Evolutionary conservation across 352 stramenopile species (phyloP).

Genomic region (Elongisporangium undulatum): DNA sequence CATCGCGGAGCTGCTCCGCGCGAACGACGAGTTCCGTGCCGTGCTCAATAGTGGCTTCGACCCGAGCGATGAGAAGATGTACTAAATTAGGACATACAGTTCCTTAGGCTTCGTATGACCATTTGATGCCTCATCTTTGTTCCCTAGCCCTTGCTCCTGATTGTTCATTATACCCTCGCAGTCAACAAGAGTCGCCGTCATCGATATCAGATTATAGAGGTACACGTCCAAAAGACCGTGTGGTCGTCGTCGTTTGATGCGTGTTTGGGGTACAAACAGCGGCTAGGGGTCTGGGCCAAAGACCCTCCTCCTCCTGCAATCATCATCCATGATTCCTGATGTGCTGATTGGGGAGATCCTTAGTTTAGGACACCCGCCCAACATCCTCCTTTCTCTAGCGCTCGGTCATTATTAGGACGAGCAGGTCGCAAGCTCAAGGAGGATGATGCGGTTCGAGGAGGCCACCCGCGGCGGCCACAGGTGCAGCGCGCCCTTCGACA

Average conservation of each 20-base stretch:
- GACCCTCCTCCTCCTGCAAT: not conserved
- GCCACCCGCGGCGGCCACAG: no score
- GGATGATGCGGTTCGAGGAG: not conserved
- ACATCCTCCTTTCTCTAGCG: not conserved
- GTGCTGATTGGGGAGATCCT: not conserved
- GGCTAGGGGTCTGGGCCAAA: not conserved
- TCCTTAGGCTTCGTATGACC: not conserved
- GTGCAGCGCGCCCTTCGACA: not conserved
- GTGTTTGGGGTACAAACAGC: not conserved
- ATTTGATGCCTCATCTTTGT: not conserved
- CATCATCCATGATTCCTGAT: not conserved
- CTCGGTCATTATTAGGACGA: not conserved
- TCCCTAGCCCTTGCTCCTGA: not conserved
- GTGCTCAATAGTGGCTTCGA: slow-evolving; percentile 88
- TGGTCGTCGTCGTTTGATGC: not conserved
- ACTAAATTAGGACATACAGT: slow-evolving; percentile 25
- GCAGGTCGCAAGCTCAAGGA: not conserved
- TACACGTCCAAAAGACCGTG: not conserved
- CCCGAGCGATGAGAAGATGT: slow-evolving; percentile 86
- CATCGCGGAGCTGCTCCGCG: slow-evolving; percentile 74
- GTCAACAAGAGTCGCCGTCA: not conserved
- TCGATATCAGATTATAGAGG: not conserved
- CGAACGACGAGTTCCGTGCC: slow-evolving; percentile 83
- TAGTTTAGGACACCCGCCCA: not conserved
- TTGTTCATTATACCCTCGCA: not conserved